phyloP scores from a whole-genome alignment of 2,329 filamentous ascomycete genomes.

The Xylaria sp. region DNA sequence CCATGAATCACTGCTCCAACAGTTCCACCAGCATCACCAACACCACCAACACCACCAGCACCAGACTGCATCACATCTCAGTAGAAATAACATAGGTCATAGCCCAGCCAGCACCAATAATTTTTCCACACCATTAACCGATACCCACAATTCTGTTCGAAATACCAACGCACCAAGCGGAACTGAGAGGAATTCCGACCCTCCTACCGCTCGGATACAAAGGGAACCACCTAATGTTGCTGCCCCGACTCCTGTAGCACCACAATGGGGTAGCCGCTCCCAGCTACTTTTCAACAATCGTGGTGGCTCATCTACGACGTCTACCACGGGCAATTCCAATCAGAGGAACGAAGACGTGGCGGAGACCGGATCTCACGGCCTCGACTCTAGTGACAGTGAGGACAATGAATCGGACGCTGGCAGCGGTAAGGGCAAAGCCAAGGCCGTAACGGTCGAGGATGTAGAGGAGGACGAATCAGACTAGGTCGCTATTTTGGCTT shows the following conservation, averaged over 20 bases:
- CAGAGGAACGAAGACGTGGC: conserved; percentile 23
- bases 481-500: conserved; percentile 30
- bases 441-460: conserved; percentile 47
- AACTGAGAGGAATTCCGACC: conserved; percentile 18
- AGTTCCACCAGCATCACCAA: conserved; percentile 21
- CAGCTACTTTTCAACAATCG: conserved; percentile 58
- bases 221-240: conserved; percentile 53
- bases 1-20: conserved; percentile 34
- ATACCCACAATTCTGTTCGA: conserved; percentile 15
- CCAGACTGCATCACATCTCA: conserved; percentile 29
- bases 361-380: conserved; percentile 10
- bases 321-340: conserved; percentile 13
- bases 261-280: conserved; percentile 62
- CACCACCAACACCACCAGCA: conserved; percentile 23
- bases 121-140: conserved; percentile 23
- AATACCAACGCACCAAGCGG: conserved; percentile 20
- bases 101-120: conserved; percentile 13
- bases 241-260: conserved; percentile 60
- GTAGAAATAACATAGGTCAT: conserved; percentile 20
- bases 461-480: conserved; percentile 38
- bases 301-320: conserved; percentile 33
- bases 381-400: conserved; percentile 31
- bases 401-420: conserved; percentile 38
- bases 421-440: conserved; percentile 42
- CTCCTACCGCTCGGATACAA: conserved; percentile 32